Percentiles rank a stretch among this genome's conserved stretches.
Evolutionary conservation across 2,329 filamentous ascomycete species (phyloP).

Genomic region (Hypoxylon sp.): DNA sequence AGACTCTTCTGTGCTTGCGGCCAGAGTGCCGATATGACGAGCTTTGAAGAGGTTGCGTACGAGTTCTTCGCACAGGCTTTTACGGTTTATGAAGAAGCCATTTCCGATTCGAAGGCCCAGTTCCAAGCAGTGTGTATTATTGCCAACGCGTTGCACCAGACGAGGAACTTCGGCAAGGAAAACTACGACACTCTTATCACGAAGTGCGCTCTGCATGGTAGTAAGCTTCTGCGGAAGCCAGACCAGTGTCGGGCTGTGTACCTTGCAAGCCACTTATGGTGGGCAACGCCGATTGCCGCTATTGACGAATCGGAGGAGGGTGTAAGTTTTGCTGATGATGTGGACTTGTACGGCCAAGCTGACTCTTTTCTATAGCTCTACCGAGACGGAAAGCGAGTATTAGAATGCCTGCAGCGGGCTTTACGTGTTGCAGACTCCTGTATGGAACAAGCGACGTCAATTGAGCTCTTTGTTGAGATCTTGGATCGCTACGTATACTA

Average conservation of each 20-base stretch:
- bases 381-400: constrained; percentile 94
- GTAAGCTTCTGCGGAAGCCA: constrained; percentile 96
- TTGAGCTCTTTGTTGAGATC: constrained; percentile 98
- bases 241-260: constrained; percentile 98
- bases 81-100: constrained; percentile 95
- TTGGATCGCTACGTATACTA: constrained; percentile 99
- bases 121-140: constrained; percentile 98
- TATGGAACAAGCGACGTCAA: constrained; percentile 97
- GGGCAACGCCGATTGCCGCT: constrained; percentile 86
- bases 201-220: constrained; percentile 95
- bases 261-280: constrained; percentile 96
- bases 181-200: constrained; percentile 99
- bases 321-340: constrained; percentile 7
- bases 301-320: constrained; percentile 81
- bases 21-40: constrained; percentile 90
- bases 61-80: constrained; percentile 99
- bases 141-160: constrained; percentile 87
- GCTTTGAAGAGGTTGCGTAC: constrained; percentile 95
- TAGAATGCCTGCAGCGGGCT: constrained; percentile 95
- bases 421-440: constrained; percentile 97
- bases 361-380: constrained; percentile 73
- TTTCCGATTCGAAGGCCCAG: constrained; percentile 95
- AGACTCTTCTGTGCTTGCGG: constrained; percentile 92
- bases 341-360: background rate
- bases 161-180: constrained; percentile 91